Base-by-base conservation (phyloP, 2,329 filamentous ascomycete genomes). In the Penicillium fuscoglaucum region DNA sequence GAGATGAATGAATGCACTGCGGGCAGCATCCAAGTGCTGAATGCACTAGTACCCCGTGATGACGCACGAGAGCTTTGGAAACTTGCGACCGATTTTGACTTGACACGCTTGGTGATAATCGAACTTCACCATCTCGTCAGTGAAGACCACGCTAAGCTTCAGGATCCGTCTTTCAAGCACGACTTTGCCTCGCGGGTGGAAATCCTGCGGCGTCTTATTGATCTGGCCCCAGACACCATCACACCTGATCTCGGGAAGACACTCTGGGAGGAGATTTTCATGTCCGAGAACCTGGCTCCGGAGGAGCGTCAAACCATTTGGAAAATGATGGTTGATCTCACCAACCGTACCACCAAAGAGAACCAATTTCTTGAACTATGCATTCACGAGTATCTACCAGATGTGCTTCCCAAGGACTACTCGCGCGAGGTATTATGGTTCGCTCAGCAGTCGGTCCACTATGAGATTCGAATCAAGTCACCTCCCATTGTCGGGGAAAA, bases 231-330 rank as follows among this genome's bases (percentile, higher is more conserved):
- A 1, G 77, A 81, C 9, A 83, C 84, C 0, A 83, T 96, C 47
- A 82, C 84, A 0, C 68, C 79, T 3, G 83, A 88, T 1, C 79
- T 90, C 4, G 87, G 88, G 17, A 77, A 80, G 43, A 79, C 79
- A 13, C 80, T 96, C 1, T 96, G 91, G 90, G 80, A 88, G 57
- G 79, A 88, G 40, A 79, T 95, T 28, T 85, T 96, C 48, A 89
- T 91, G 13, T 79, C 82, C 5, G 76, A 80, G 40, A 85, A 87
- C 4, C 76, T 86, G 4, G 84, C 83, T 26, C 76, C 81, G 4
- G 80, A 83, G 9, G 86, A 90, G 59, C 82, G 90, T 55, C 82
- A 84, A 59, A 77, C 81, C 15, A 88, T 87, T 0, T 96, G 92
- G 92, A 78, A 83, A 28, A 83, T 88, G 57, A 74, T 93, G 82